Evolutionary conservation across 495 filamentous ascomycete species (phyloP), one percentile per base, ranked within the genome.

Genomic region (Trichoderma asperelloides): DNA sequence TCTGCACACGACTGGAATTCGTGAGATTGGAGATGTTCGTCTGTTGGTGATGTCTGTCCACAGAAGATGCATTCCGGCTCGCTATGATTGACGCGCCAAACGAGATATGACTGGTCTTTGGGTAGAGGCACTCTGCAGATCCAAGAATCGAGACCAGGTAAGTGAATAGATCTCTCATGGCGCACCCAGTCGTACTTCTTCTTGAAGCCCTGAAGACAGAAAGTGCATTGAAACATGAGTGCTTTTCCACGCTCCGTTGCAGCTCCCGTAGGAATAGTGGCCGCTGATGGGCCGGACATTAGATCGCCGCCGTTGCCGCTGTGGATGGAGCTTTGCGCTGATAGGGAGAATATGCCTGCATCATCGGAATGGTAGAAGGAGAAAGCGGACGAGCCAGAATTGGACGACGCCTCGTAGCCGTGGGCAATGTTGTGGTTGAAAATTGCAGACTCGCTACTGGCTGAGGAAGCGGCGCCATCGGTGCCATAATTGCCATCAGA

Each of bases 131-230:
- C 68, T 2, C 21, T 66, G 51, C 71, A 73, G n/a, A 71, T 63
- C 70, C 70, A 95, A 21, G 86, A 87, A 68, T 93, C 91, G 0
- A 93, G 82, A 69, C 55, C 55, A 18, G 84, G 85, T 25, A 95
- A 71, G 72, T 95, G 91, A 16, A 93, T 78, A 23, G 88, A 90
- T 69, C 91, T 92, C 73, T 95, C 91, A 74, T 95, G 91, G 43
- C 91, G 82, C 62, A 87, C 82, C 91, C 91, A 95, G 74, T 93
- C 91, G 74, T 92, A 89, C 74, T 92, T 91, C 63, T 87, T 91
- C 67, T 86, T 87, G 76, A 93, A 93, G 0, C 86, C 88, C 66
- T 91, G 86, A 0, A 86, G 87, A 73, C 91, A 95, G 77, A 95
- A 95, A 9, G 91, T 95, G 74, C 91, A 95, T 70, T 93, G 88